Conservation (phyloP, 768 basidiomycete species). For the Lactifluus pinguis region DNA sequence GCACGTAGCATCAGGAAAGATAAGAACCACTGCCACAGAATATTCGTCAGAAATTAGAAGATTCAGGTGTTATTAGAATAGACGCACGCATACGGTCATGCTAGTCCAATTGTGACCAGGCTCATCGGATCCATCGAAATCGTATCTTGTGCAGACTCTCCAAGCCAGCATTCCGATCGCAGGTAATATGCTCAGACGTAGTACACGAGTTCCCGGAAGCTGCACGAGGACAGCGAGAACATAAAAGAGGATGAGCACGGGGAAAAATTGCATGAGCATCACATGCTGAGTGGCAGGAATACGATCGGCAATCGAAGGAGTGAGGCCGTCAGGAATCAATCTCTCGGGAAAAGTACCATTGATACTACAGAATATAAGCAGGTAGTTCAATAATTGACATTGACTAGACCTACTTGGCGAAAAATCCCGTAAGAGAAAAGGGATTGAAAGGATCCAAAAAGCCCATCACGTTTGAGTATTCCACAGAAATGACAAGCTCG, state of each 20-base stretch:
- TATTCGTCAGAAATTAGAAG: not conserved
- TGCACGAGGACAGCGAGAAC: conserved; percentile 45
- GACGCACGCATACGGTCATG: conserved; percentile 14
- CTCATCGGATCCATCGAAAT: conserved; percentile 29
- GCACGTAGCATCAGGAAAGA: conserved; percentile 14
- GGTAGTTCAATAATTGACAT: too few relatives aligned
- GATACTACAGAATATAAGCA: not conserved
- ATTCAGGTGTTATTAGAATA: not conserved
- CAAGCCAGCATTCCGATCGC: conserved; percentile 37
- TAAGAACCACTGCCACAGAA: conserved; percentile 1
- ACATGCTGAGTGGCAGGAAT: not conserved
- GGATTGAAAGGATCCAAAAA: conserved; percentile 3
- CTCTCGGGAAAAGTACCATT: conserved; percentile 3
- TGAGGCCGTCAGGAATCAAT: conserved; percentile 3
- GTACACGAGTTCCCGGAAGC: conserved; percentile 33
- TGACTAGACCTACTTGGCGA: not conserved
- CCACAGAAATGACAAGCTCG: not conserved
- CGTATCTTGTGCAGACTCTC: conserved; percentile 35
- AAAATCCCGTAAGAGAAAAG: not conserved
- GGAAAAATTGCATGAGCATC: conserved; percentile 31
- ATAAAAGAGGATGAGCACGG: conserved; percentile 39
- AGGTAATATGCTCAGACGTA: conserved; percentile 42
- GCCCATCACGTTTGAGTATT: not conserved
- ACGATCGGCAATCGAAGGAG: conserved; percentile 7
- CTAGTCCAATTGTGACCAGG: conserved; percentile 8